Percentiles rank a stretch among this genome's conserved stretches.
Conservation (phyloP, 495 filamentous ascomycete genomes). For the Penicillium ochrochloron region DNA sequence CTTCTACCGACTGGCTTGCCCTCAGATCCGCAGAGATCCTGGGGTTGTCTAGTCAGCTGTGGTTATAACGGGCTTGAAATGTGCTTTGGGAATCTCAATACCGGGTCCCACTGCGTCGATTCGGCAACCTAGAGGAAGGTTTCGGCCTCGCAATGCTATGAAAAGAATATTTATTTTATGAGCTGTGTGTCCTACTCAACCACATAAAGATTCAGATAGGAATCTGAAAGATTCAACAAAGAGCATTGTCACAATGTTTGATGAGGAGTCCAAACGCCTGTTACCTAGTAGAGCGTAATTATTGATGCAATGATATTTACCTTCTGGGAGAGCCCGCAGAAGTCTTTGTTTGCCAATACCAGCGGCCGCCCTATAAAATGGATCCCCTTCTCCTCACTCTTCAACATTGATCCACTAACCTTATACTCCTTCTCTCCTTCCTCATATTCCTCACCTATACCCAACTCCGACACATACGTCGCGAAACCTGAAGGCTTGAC, state of each 20-base stretch:
- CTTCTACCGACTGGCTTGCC: background rate
- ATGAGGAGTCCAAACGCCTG: background rate
- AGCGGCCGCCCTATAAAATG: background rate
- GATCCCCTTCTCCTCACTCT: background rate
- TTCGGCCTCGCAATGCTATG: background rate
- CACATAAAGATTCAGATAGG: background rate
- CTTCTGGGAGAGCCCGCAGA: background rate
- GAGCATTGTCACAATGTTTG: too few species aligned
- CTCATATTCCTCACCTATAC: background rate
- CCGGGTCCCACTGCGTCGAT: background rate
- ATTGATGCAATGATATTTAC: background rate
- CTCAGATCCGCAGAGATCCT: background rate
- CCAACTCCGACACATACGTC: background rate
- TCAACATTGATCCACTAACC: background rate
- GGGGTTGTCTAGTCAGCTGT: background rate
- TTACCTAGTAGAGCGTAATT: background rate
- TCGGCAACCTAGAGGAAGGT: background rate
- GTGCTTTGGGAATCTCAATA: background rate
- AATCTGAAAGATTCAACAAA: too few species aligned
- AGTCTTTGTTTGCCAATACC: background rate
- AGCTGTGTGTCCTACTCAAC: background rate
- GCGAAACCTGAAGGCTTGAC: too few species aligned
- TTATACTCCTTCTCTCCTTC: background rate
- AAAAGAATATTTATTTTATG: background rate
- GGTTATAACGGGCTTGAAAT: background rate